Conservation (phyloP, 116 monocot genomes). For the Posidonia oceanica region DNA sequence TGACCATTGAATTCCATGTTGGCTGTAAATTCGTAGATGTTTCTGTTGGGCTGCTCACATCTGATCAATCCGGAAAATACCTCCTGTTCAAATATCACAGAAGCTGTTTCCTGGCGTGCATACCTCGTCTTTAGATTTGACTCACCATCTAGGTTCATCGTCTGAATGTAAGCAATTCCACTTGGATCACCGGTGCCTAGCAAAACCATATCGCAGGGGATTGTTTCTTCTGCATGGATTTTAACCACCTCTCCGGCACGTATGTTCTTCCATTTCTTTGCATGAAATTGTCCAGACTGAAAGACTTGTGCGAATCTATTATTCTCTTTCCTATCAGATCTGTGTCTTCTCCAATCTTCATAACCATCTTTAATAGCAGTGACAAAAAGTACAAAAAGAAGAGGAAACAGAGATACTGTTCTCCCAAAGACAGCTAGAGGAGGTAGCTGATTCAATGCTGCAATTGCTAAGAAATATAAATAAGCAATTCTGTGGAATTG, state of each 20-base stretch:
- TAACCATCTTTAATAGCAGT: slow-evolving; percentile 98
- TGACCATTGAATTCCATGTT: slow-evolving; percentile 75
- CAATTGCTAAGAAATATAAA: slow-evolving; percentile 90
- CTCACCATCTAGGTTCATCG: slow-evolving; percentile 98
- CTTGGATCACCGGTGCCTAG: slow-evolving; percentile 83
- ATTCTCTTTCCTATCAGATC: slow-evolving; percentile 91
- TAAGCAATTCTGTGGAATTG: slow-evolving; percentile 93
- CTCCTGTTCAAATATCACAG: slow-evolving; percentile 35
- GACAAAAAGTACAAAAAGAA: slow-evolving; percentile 87
- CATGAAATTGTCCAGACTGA: slow-evolving; percentile 53
- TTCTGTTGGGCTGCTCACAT: slow-evolving; percentile 84
- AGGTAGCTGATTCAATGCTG: slow-evolving; percentile 92
- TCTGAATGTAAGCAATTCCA: slow-evolving; percentile 91
- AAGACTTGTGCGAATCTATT: slow-evolving; percentile 64
- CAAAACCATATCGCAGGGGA: slow-evolving; percentile 89
- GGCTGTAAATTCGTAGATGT: slow-evolving; percentile 87
- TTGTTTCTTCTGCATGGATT: slow-evolving; percentile 64
- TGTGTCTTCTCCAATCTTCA: slow-evolving; percentile 91
- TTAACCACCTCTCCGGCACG: slow-evolving; percentile 82
- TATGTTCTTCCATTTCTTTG: slow-evolving; percentile 82
- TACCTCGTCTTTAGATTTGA: slow-evolving; percentile 93
- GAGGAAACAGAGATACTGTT: slow-evolving; percentile 89
- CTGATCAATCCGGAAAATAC: slow-evolving; percentile 61
- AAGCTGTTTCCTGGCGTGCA: slow-evolving; percentile 73
- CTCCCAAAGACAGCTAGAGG: slow-evolving; percentile 96